Percentiles rank a stretch among this genome's conserved stretches.
phyloP scores from a whole-genome alignment of 768 basidiomycete genomes.

The Auricularia heimuer region DNA sequence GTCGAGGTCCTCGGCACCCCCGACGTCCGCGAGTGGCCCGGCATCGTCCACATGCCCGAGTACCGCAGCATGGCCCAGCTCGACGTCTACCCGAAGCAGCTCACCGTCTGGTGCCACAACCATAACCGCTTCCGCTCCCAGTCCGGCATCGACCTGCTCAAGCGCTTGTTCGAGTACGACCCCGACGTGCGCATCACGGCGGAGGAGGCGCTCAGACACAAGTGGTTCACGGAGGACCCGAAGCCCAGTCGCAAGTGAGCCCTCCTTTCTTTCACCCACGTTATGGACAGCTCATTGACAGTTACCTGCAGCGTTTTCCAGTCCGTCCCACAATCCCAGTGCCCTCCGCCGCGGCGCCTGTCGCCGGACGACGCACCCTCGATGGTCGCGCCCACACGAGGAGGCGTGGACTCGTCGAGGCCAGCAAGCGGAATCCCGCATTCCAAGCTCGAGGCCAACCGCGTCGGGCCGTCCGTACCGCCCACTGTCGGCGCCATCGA shows the following conservation, averaged over 20 bases:
- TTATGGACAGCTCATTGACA: not conserved
- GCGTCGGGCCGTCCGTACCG: not conserved
- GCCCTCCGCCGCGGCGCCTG: conserved; percentile 80
- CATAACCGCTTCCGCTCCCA: conserved; percentile 41
- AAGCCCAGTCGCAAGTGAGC: conserved; percentile 76
- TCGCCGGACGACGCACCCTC: conserved; percentile 88
- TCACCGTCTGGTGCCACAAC: conserved; percentile 64
- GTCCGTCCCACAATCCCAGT: conserved; percentile 47
- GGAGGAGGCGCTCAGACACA: conserved; percentile 67
- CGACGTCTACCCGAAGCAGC: conserved; percentile 58
- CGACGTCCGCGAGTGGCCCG: conserved; percentile 81
- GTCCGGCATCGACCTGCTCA: conserved; percentile 75
- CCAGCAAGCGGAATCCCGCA: not conserved
- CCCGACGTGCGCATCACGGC: conserved; percentile 82
- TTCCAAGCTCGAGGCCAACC: not conserved
- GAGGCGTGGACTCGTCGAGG: not conserved
- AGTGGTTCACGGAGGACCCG: conserved; percentile 91
- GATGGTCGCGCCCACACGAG: conserved; percentile 38
- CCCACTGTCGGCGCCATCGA: not conserved
- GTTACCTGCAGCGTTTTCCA: conserved; percentile 56
- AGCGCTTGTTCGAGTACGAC: conserved; percentile 79
- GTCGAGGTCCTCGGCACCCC: conserved; percentile 90
- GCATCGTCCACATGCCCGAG: conserved; percentile 77
- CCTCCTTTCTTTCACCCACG: not conserved
- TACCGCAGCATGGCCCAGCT: conserved; percentile 73